phyloP scores from a whole-genome alignment of 2,329 filamentous ascomycete species.

The Botrytis byssoidea region DNA sequence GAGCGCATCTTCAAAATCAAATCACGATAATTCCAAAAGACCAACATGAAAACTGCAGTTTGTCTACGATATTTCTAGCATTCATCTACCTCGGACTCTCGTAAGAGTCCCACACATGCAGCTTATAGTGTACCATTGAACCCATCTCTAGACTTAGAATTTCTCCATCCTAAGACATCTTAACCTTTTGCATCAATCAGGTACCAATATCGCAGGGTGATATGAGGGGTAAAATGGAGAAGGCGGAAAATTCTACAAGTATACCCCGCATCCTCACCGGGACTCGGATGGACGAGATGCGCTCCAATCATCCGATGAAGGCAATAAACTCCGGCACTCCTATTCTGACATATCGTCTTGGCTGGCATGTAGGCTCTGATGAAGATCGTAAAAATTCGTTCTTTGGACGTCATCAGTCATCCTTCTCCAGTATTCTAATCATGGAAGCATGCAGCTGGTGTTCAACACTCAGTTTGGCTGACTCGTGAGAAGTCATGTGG shows the following conservation, averaged over 20 bases:
- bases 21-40: not conserved
- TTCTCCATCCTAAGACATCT: not conserved
- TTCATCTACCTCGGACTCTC: not conserved
- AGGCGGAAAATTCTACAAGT: constrained; percentile 2
- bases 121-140: not conserved
- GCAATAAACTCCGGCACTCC: not conserved
- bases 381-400: not conserved
- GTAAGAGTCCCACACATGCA: not conserved
- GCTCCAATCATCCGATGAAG: constrained; percentile 11
- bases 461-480: not conserved
- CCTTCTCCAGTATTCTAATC: not conserved
- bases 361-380: not conserved
- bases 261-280: not conserved
- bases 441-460: not conserved
- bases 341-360: not conserved
- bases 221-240: not conserved
- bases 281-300: constrained; percentile 3
- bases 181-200: not conserved
- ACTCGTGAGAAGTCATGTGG: not conserved
- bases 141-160: not conserved
- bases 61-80: not conserved
- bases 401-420: not conserved
- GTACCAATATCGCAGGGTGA: not conserved
- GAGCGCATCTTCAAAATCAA: not conserved
- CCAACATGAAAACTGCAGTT: not conserved